These are phyloP conservation scores for Populus tomentosa DNA, from an alignment of 441 rosid species.

Conservation along the genomic window DNA sequence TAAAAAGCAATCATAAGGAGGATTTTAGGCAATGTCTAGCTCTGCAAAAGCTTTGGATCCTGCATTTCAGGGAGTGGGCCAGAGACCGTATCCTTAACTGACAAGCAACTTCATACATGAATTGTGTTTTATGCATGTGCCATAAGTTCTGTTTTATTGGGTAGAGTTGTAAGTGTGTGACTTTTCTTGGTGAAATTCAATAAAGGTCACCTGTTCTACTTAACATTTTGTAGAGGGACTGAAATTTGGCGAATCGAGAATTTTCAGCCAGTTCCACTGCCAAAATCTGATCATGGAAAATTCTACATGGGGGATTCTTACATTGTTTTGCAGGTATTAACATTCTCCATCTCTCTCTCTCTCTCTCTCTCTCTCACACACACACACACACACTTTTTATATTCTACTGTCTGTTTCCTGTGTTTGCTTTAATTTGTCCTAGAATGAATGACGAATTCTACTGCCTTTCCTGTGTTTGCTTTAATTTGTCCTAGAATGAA, in stretches of 20 bases:
- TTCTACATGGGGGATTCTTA: constrained; percentile 93
- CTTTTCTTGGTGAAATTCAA: background rate
- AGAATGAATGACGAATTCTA: background rate
- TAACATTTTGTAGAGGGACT: constrained; percentile 73
- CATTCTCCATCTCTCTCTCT: background rate
- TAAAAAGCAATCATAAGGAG: constrained; percentile 23
- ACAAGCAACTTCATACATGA: constrained; percentile 5
- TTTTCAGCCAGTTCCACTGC: constrained; percentile 80
- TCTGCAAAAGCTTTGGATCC: constrained; percentile 80
- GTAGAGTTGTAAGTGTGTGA: background rate
- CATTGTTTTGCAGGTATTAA: constrained; percentile 79
- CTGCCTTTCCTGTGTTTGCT: background rate
- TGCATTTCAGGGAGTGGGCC: constrained; percentile 95
- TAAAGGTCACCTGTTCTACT: constrained; percentile 34
- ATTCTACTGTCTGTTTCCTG: background rate
- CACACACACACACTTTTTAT: background rate
- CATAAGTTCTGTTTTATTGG: background rate
- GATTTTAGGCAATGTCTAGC: constrained; percentile 55
- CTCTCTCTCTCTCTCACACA: background rate
- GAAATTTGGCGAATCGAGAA: constrained; percentile 99
- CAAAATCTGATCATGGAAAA: constrained; percentile 87
- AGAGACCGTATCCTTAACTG: constrained; percentile 75
- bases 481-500: background rate
- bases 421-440: background rate
- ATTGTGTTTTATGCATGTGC: constrained; percentile 2